Base-by-base conservation (phyloP, 2,329 filamentous ascomycete species). In the Penicillium crustosum region DNA sequence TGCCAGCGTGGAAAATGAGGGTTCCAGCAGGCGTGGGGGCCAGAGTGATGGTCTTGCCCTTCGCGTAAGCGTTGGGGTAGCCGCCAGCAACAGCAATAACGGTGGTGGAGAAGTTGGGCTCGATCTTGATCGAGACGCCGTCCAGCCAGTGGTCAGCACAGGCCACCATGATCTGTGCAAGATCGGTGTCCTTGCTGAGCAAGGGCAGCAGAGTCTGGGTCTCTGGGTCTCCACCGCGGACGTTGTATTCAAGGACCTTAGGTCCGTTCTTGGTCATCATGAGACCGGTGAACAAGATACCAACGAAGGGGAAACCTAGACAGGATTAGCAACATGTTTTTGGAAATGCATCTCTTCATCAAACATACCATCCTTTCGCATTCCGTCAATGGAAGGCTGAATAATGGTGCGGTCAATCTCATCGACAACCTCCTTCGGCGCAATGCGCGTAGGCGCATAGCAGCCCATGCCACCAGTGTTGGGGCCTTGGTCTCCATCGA, bases 401-500 rank as follows among this genome's bases (percentile, higher is more conserved):
- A 97, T 83, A 54, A 97, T 89, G 35, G 89, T 89, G 55, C 82
- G 82, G 71, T 97, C 89, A 60, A 99, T 86, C 60, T 87, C 82
- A 19, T 88, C 88, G 19, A 94, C 83, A n/a, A 96, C 81, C 60
- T 88, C 85, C 51, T 86, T 84, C 0, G 88, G 89, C 31, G 89
- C 87, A 67, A 93, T 88, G 62, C 86, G 89, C 1, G 93, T 95
- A n/a, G 90, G 90, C 17, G 93, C 92, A 75, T 97, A 97, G 72
- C 92, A 96, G 51, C 94, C 94, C 94, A 97, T 97, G 41, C 94
- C 94, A 59, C 93, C 94, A 2, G 94, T 97, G 78, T 97, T 97
- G 38, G 92, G 90, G 1, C 94, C 94, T 49, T 85, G 83, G 72
- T 97, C 93, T 54, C 90, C 91, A 69, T 99, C 94, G 53, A 89